These are phyloP conservation scores for Sclerotinia spermophila DNA, from an alignment of 2,329 filamentous ascomycete genomes.

Conservation along the genomic window DNA sequence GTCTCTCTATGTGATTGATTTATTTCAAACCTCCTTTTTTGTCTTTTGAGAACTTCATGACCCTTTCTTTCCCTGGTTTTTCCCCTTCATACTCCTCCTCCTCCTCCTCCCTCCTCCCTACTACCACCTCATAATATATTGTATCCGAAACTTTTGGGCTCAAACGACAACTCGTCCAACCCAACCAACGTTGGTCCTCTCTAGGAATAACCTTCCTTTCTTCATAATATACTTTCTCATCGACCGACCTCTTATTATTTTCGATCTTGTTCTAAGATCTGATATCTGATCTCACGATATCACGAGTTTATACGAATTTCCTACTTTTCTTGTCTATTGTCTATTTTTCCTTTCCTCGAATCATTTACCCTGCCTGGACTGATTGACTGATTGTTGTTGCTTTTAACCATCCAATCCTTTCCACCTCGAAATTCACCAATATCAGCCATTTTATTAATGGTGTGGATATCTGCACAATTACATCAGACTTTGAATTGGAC, in stretches of 20 bases:
- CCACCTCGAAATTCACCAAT: neutral
- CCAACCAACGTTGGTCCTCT: neutral
- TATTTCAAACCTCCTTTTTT: neutral
- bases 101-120: neutral
- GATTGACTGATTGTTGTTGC: neutral
- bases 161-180: neutral
- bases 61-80: neutral
- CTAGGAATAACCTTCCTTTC: neutral
- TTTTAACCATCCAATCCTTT: neutral
- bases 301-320: constrained; percentile 6
- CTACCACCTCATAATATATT: neutral
- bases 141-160: constrained; percentile 5
- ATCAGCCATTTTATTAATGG: neutral
- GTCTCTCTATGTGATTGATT: neutral
- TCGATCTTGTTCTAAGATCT: neutral
- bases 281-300: neutral
- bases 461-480: constrained; percentile 18
- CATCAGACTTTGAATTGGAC: constrained; percentile 12
- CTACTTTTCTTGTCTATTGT: neutral
- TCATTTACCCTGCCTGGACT: neutral
- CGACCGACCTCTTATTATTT: constrained; percentile 7
- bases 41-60: neutral
- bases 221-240: neutral
- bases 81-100: neutral
- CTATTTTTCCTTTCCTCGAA: neutral